A percentile compares a stretch with the other conserved stretches of the same genome.
Evolutionary conservation across 768 basidiomycete species (phyloP).

Genomic region (Asterophora lycoperdoides): DNA sequence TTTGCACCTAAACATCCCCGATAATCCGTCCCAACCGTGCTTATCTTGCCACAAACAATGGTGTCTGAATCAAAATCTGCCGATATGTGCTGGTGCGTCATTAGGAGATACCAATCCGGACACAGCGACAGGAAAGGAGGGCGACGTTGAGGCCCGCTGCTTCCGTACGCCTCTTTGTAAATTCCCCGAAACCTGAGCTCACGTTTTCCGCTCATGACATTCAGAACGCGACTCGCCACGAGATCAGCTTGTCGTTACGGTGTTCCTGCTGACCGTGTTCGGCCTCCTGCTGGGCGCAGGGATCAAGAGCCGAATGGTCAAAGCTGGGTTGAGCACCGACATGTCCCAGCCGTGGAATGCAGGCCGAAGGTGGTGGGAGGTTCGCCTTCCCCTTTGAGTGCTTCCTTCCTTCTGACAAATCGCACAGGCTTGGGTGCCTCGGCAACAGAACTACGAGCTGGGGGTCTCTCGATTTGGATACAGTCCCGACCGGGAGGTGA

Average conservation of each 20-base stretch:
- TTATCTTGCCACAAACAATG: conserved; percentile 92
- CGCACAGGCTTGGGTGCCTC: conserved; percentile 52
- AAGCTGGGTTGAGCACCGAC: conserved; percentile 65
- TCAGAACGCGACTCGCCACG: conserved; percentile 93
- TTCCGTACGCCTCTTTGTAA: conserved; percentile 64
- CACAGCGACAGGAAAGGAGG: conserved; percentile 91
- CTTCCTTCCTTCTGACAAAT: conserved; percentile 7
- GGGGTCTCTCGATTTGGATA: conserved; percentile 43
- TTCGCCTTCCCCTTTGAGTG: conserved; percentile 31
- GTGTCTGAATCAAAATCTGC: conserved; percentile 89
- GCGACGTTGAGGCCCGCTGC: conserved; percentile 93
- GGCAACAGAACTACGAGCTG: conserved; percentile 45
- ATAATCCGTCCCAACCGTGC: conserved; percentile 87
- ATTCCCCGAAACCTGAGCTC: conserved; percentile 7
- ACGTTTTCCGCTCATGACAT: conserved; percentile 19
- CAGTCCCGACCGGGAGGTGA: conserved; percentile 32
- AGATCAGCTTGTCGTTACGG: conserved; percentile 88
- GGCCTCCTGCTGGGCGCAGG: conserved; percentile 82
- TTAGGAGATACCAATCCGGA: conserved; percentile 89
- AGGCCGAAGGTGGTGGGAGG: conserved; percentile 82
- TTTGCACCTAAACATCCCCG: conserved; percentile 71
- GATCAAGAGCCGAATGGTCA: conserved; percentile 76
- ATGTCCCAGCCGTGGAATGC: conserved; percentile 50
- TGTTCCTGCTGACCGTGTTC: conserved; percentile 85
- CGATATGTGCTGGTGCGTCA: conserved; percentile 75